phyloP scores from a whole-genome alignment of 768 basidiomycete genomes.

The Pulveroboletus sp. region DNA sequence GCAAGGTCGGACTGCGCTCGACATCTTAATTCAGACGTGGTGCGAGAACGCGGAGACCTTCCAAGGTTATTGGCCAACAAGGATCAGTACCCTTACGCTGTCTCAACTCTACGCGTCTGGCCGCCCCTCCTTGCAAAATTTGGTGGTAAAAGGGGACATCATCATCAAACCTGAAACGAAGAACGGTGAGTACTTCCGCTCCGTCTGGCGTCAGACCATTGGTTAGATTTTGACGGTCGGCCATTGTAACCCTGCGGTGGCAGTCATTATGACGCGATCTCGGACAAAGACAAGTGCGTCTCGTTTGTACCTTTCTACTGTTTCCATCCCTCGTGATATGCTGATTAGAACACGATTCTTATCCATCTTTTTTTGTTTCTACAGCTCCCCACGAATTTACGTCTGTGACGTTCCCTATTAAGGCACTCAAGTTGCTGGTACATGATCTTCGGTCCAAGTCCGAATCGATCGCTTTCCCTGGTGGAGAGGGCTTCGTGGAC shows the following conservation, averaged over 20 bases:
- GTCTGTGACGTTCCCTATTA: slow-evolving; percentile 83
- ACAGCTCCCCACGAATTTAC: slow-evolving; percentile 87
- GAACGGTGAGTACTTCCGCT: slow-evolving; percentile 57
- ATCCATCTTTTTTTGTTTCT: slow-evolving; percentile 15
- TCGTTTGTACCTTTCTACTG: slow-evolving; percentile 5
- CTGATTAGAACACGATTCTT: slow-evolving; percentile 11
- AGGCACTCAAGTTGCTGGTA: slow-evolving; percentile 86
- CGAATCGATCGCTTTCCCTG: slow-evolving; percentile 65
- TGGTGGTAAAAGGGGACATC: slow-evolving; percentile 89
- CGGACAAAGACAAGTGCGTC: slow-evolving; percentile 79
- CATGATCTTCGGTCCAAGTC: slow-evolving; percentile 81
- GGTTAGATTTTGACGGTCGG: slow-evolving; percentile 12
- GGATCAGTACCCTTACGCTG: slow-evolving; percentile 82
- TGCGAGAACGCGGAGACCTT: slow-evolving; percentile 93
- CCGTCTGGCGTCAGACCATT: slow-evolving; percentile 6
- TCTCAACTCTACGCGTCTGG: slow-evolving; percentile 67
- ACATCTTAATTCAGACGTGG: slow-evolving; percentile 90
- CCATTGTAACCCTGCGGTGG: slow-evolving; percentile 23
- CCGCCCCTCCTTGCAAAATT: slow-evolving; percentile 60
- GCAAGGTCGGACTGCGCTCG: slow-evolving; percentile 65
- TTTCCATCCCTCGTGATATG: neutral
- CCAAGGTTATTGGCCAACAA: slow-evolving; percentile 92
- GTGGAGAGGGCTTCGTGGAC: slow-evolving; percentile 57
- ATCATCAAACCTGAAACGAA: slow-evolving; percentile 78
- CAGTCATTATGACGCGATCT: slow-evolving; percentile 97